phyloP scores from a whole-genome alignment of 805 yeast species.

The Monosporozyma siamensis region DNA sequence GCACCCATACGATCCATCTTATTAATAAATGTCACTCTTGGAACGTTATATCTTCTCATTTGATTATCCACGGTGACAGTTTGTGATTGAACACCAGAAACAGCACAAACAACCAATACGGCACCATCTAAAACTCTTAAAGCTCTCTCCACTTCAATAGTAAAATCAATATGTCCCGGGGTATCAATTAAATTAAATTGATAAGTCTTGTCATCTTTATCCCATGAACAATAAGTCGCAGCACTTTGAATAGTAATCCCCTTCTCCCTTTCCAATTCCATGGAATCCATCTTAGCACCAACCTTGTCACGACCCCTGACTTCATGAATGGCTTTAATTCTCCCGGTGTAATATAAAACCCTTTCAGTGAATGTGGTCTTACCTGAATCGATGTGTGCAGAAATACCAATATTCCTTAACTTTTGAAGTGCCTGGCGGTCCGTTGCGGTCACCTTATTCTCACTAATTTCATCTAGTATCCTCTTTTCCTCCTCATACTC shows the following conservation, averaged over 20 bases:
- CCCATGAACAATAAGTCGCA: slow-evolving; percentile 97
- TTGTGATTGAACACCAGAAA: slow-evolving; percentile 95
- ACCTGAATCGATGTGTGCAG: slow-evolving; percentile 97
- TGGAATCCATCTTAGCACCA: slow-evolving; percentile 99
- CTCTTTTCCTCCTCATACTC: slow-evolving; percentile 70
- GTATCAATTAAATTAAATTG: slow-evolving; percentile 96
- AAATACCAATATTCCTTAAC: slow-evolving; percentile 91
- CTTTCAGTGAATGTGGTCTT: slow-evolving; percentile 98
- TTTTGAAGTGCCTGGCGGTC: slow-evolving; percentile 45
- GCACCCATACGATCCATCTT: slow-evolving; percentile 99
- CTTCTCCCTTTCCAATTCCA: slow-evolving; percentile 97
- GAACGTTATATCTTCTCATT: slow-evolving; percentile 97
- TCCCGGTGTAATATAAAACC: slow-evolving; percentile 90
- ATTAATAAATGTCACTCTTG: slow-evolving; percentile 90
- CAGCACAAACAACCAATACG: slow-evolving; percentile 96
- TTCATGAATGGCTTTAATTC: slow-evolving; percentile 94
- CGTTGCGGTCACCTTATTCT: slow-evolving; percentile 36
- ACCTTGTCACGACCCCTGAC: slow-evolving; percentile 95
- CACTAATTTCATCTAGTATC: slow-evolving; percentile 46
- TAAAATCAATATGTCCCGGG: slow-evolving; percentile 98
- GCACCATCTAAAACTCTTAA: slow-evolving; percentile 96
- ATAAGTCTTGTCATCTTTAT: slow-evolving; percentile 54
- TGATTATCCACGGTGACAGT: slow-evolving; percentile 98
- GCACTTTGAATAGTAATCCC: slow-evolving; percentile 99
- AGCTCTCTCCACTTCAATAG: slow-evolving; percentile 98